Conservation (phyloP, 345 rosid species). For the Eutrema yunnanense region DNA sequence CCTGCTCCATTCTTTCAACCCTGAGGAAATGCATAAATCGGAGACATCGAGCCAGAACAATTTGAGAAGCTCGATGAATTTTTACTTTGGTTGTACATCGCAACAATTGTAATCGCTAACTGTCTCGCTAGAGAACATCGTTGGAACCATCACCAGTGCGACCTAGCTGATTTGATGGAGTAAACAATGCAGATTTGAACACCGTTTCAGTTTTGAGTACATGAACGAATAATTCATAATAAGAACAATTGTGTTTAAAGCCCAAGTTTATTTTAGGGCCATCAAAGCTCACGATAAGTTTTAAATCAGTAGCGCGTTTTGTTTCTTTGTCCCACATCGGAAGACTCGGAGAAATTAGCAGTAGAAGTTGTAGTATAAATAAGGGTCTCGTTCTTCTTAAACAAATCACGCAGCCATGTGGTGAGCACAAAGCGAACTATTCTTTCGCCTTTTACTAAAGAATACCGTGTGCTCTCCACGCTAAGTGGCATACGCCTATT, state of each 20-base stretch:
- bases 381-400: accelerated
- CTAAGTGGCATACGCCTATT: slow-evolving; percentile 27
- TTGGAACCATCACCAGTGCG: background rate
- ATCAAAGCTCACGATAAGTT: background rate
- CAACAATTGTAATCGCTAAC: too few relatives aligned
- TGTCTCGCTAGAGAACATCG: too few relatives aligned
- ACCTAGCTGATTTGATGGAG: background rate
- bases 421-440: slow-evolving; percentile 33
- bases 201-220: background rate
- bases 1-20: too few relatives aligned
- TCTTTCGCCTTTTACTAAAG: slow-evolving; percentile 38
- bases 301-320: background rate
- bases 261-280: background rate
- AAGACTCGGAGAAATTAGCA: background rate
- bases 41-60: too few relatives aligned
- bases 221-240: background rate
- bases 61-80: too few relatives aligned
- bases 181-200: background rate
- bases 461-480: slow-evolving; percentile 29
- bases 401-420: slow-evolving; percentile 13
- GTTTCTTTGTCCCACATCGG: slow-evolving; percentile 12
- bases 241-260: background rate
- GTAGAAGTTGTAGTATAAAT: background rate
- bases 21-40: too few relatives aligned
- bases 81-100: too few relatives aligned